Evolutionary conservation across 257 asterid genomes (phyloP).

Genomic region (Lycium ferocissimum): DNA sequence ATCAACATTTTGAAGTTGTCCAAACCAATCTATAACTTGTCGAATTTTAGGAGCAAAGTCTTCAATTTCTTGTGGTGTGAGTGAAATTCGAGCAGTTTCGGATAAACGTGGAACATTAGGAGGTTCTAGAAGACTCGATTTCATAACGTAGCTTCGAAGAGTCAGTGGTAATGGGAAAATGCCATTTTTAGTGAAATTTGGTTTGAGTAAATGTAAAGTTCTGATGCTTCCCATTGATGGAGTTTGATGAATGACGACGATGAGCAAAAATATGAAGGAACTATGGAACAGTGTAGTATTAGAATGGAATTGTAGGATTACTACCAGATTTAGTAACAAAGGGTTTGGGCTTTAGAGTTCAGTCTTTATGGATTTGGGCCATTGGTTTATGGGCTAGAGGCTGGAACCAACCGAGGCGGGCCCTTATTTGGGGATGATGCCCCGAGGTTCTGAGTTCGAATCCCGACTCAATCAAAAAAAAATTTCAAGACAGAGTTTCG

Average conservation of each 20-base stretch:
- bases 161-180: neutral
- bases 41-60: constrained; percentile 74
- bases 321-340: too few relatives aligned
- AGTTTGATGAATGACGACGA: neutral
- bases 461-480: too few relatives aligned
- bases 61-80: constrained; percentile 63
- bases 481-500: too few relatives aligned
- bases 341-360: constrained; percentile 11
- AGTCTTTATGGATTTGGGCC: neutral
- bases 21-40: constrained; percentile 79
- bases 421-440: too few relatives aligned
- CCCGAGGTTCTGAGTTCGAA: too few relatives aligned
- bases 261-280: neutral
- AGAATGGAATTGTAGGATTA: neutral
- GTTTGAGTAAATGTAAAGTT: constrained; percentile 30
- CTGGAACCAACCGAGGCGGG: neutral
- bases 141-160: constrained; percentile 36
- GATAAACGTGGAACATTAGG: constrained; percentile 77
- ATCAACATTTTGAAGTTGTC: constrained; percentile 93
- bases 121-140: constrained; percentile 60
- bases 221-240: constrained; percentile 33
- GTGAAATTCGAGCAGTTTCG: constrained; percentile 81
- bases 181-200: neutral
- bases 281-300: too few relatives aligned
- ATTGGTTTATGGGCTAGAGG: neutral